phyloP scores from a whole-genome alignment of 1,284 basidiomycete genomes.

The Cerrena zonata region DNA sequence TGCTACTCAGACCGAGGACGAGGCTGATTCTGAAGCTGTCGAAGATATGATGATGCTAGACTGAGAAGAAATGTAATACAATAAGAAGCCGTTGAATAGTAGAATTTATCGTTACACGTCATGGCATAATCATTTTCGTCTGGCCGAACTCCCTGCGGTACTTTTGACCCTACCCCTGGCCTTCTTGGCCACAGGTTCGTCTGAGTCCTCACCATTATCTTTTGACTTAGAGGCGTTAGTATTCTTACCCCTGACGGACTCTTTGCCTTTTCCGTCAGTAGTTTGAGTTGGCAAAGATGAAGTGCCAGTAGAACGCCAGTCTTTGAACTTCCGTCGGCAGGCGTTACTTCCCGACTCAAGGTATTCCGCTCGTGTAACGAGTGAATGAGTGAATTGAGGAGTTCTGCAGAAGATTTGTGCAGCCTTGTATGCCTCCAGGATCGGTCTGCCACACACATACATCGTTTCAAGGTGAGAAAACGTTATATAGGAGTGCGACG shows the following conservation, averaged over 20 bases:
- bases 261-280: not conserved
- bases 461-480: conserved; percentile 1
- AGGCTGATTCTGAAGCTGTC: no score
- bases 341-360: conserved; percentile 73
- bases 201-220: no score
- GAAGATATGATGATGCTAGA: no score
- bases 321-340: conserved; percentile 61
- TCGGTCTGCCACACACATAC: conserved; percentile 45
- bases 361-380: conserved; percentile 77
- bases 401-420: conserved; percentile 56
- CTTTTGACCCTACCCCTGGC: not conserved
- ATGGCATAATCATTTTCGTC: no score
- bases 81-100: no score
- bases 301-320: conserved; percentile 34
- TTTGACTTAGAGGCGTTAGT: no score
- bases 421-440: conserved; percentile 66
- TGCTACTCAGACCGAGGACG: no score
- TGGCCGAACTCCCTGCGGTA: not conserved
- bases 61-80: no score
- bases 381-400: conserved; percentile 44
- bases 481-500: conserved; percentile 25
- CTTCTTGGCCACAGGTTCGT: no score
- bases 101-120: no score
- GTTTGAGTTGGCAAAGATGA: no score
- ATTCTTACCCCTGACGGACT: not conserved